Evolutionary conservation across 2,329 filamentous ascomycete species (phyloP), one percentile per base, ranked within the genome.

Genomic region (Curvularia eragrostidis): DNA sequence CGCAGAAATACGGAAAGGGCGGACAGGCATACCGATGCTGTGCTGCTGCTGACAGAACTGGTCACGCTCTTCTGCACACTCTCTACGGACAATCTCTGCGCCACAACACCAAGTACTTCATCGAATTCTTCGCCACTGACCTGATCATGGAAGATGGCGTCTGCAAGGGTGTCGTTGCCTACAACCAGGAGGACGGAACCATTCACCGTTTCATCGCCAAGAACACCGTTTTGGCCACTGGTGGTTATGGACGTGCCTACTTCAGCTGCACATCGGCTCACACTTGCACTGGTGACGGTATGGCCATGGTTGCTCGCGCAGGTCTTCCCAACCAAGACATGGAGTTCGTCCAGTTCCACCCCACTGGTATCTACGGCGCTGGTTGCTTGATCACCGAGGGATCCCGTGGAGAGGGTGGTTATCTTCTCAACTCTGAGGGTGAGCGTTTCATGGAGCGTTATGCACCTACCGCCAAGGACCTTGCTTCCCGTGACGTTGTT

Each of bases 361-460:
- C 94, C 55, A 97, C 94, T 67, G 94, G 94, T 87, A 98, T 99
- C 82, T 99, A 99, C 80, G 95, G 95, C 74, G 95, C 94, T 73
- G 94, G 94, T 67, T 75, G 94, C 81, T 83, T 99, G 85, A 99
- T 99, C 76, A 98, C 95, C 12, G 94, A 99, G 82, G 94, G 94
- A 72, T 92, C 94, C 70, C 92, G 95, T 85, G 95, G 95, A 83
- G 95, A 98, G 85, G 94, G 94, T 85, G 94, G 94, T 75, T 98
- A 97, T 79, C 87, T 99, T 50, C 87, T 98, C 68, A 99, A 99
- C 87, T 93, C 91, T 5, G 91, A 98, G 85, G 94, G 94, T 83
- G 95, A 98, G 83, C 91, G 94, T 74, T 99, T 99, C 83, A 99
- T 99, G 94, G 94, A 98, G 83, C 89, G 94, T 75, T 99, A 99